Conservation (phyloP, 305 asterid species). For the Fraxinus nigra region DNA sequence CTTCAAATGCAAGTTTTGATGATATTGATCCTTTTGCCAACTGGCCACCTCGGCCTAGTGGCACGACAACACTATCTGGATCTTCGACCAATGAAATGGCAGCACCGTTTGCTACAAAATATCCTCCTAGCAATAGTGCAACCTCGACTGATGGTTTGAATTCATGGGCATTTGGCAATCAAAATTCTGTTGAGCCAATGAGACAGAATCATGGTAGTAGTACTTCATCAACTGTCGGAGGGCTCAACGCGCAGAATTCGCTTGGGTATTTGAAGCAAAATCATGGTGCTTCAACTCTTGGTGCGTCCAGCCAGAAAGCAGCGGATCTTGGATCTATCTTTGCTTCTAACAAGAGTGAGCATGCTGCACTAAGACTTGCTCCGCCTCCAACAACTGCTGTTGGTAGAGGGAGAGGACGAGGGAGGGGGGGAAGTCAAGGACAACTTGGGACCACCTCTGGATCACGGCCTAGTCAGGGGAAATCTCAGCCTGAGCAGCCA, state of each 20-base stretch:
- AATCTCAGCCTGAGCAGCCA: conserved; percentile 57
- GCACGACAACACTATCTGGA: conserved; percentile 42
- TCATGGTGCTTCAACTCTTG: conserved; percentile 35
- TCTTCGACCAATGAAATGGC: conserved; percentile 44
- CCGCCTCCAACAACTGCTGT: conserved; percentile 87
- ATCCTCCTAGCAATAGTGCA: conserved; percentile 34
- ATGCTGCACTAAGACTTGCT: conserved; percentile 77
- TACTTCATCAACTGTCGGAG: conserved; percentile 33
- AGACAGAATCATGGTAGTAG: conserved; percentile 57
- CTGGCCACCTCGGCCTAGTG: conserved; percentile 85
- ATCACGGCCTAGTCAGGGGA: conserved; percentile 33
- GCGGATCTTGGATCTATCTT: conserved; percentile 75
- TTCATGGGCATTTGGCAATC: conserved; percentile 59
- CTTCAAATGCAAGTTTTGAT: conserved; percentile 49
- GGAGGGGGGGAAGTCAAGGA: conserved; percentile 66
- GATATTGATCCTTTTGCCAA: conserved; percentile 89
- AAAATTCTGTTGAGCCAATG: conserved; percentile 30
- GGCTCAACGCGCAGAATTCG: conserved; percentile 42
- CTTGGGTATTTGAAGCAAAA: conserved; percentile 66
- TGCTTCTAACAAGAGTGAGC: conserved; percentile 65
- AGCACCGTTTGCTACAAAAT: conserved; percentile 34
- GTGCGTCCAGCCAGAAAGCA: conserved; percentile 45
- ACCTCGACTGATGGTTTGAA: conserved; percentile 44
- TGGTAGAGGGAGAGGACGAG: conserved; percentile 86
- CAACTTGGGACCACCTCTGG: conserved; percentile 34